phyloP scores from a whole-genome alignment of 2,329 filamentous ascomycete species.

The Sporothrix dimorphospora region DNA sequence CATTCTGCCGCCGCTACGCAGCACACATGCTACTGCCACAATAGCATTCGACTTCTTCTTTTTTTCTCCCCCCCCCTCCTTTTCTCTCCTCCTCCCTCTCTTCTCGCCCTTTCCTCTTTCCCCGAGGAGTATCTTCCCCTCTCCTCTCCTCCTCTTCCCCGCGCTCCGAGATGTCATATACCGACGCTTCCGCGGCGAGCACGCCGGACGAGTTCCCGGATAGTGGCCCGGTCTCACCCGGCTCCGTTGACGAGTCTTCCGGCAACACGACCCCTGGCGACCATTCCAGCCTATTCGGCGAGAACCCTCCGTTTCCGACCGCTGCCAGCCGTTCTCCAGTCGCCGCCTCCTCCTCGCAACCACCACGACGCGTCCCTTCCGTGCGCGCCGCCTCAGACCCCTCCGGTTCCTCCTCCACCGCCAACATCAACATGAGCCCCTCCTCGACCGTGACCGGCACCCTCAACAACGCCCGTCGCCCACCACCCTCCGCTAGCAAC shows the following conservation, averaged over 20 bases:
- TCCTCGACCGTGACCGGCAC: slow-evolving; percentile 85
- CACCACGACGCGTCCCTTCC: slow-evolving; percentile 49
- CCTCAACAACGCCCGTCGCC: slow-evolving; percentile 66
- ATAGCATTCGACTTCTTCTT: not conserved
- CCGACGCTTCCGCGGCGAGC: slow-evolving; percentile 45
- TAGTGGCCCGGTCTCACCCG: slow-evolving; percentile 49
- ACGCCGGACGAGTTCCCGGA: slow-evolving; percentile 52
- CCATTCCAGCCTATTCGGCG: slow-evolving; percentile 41
- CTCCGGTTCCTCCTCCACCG: slow-evolving; percentile 30
- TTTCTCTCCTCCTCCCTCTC: not conserved
- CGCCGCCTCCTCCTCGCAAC: not conserved
- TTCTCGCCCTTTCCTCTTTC: not conserved
- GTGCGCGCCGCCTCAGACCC: slow-evolving; percentile 64
- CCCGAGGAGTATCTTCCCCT: not conserved
- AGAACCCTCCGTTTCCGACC: slow-evolving; percentile 32
- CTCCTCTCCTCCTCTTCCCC: not conserved
- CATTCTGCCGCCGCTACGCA: not conserved
- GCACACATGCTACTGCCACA: slow-evolving; percentile 16
- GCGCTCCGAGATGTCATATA: slow-evolving; percentile 37
- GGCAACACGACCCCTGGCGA: slow-evolving; percentile 55
- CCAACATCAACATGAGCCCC: slow-evolving; percentile 64
- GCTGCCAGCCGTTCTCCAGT: not conserved
- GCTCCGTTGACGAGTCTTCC: slow-evolving; percentile 50
- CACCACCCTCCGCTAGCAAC: slow-evolving; percentile 46
- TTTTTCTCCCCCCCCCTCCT: not conserved